Evolutionary conservation across 257 asterid species (phyloP), one percentile per base, ranked within the genome.

Genomic region (Thymus quinquecostatus): DNA sequence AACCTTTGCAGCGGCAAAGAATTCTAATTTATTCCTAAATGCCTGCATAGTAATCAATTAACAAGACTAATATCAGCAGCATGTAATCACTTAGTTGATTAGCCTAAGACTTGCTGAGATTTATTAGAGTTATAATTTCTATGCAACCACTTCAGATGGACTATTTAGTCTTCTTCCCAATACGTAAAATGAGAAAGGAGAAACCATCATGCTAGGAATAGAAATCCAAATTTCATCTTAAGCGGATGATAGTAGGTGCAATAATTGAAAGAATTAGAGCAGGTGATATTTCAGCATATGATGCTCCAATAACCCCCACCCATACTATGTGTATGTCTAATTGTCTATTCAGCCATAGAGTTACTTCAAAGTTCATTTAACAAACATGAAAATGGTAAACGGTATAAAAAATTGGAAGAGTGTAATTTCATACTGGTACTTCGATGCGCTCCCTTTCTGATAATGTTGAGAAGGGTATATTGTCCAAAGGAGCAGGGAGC

Each of bases 1-100:
- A 73, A 82, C 55, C 86, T 95, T 95, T 54, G 99, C 99, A 76
- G 99, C 98, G 67, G 99, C 99, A 69, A 84, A 89, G 86, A 92
- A 95, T 68, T 80, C 89, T 82, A 95, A 70, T 75, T 84, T 88
- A 74, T 92, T 95, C 85, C 96, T 87, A 85, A 95, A 92, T 57
- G 79, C 92, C 99, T 95, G 81, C 59, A 84, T 53, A 49, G 69
- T 64, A 72, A 75, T 73, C 70, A 47, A 69, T 28, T 58, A 77
- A 49, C 73, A 57, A 53, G 54, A 68, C 54, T 49, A 40, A 64
- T 21, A 21, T 71, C 33, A 75, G 65, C 64, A 54, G 29, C 27
- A 45, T 50, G 50, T 44, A 56, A 60, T 70, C 66, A 60, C 10
- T 56, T 12, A 41, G 76, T 36, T 55, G 51, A 54, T 77, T 53